These are phyloP conservation scores for Eutrema japonicum DNA, from an alignment of 345 rosid genomes.

Conservation along the genomic window DNA sequence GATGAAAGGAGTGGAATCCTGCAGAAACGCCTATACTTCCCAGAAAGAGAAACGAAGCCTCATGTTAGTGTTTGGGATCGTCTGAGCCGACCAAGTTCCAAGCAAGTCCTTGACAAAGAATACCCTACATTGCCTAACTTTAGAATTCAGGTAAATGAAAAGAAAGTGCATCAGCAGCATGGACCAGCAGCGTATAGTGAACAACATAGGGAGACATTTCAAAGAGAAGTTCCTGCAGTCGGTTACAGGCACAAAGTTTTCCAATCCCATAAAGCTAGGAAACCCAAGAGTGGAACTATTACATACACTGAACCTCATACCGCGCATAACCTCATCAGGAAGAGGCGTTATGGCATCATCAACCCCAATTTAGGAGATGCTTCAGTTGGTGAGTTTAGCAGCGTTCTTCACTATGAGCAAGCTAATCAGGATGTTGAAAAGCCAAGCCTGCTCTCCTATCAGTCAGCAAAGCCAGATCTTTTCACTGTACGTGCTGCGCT, in stretches of 20 bases:
- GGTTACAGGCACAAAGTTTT: conserved; percentile 19
- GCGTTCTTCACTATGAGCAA: conserved; percentile 29
- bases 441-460: conserved; percentile 19
- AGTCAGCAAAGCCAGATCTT: conserved; percentile 27
- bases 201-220: conserved; percentile 8
- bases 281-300: conserved; percentile 20
- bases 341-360: conserved; percentile 45
- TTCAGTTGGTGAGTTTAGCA: conserved; percentile 31
- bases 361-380: conserved; percentile 16
- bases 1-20: conserved; percentile 20
- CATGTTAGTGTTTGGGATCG: conserved; percentile 53
- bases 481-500: conserved; percentile 38
- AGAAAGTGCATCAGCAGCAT: conserved; percentile 27
- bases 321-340: conserved; percentile 25
- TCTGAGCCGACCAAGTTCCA: conserved; percentile 33
- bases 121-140: conserved; percentile 13
- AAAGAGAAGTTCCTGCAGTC: conserved; percentile 28
- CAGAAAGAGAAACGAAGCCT: conserved; percentile 37
- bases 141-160: conserved; percentile 22
- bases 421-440: conserved; percentile 35
- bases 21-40: conserved; percentile 20
- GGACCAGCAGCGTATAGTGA: conserved; percentile 35
- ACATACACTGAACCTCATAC: conserved; percentile 27
- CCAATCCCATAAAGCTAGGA: conserved; percentile 16
- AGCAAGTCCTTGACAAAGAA: not conserved